Percentiles rank a stretch among this genome's conserved stretches.
Evolutionary conservation across 331 rosid genomes (phyloP).

Genomic region (Dryas integrifolia): DNA sequence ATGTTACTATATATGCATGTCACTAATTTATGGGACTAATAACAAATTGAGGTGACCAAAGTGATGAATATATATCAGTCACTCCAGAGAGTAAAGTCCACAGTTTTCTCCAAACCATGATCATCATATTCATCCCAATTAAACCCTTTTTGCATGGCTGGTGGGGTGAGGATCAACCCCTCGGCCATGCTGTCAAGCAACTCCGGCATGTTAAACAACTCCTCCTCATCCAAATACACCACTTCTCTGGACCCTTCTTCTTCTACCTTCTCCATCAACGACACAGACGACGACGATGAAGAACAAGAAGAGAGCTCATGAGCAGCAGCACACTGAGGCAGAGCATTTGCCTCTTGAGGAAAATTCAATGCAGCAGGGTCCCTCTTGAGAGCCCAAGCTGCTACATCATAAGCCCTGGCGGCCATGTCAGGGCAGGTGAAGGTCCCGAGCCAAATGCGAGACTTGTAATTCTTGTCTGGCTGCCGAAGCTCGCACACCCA

Average conservation of each 20-base stretch:
- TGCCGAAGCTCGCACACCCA: constrained; percentile 74
- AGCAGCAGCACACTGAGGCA: constrained; percentile 37
- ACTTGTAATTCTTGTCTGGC: constrained; percentile 32
- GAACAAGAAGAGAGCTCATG: too few species aligned
- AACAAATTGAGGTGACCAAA: too few species aligned
- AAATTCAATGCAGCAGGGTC: constrained; percentile 48
- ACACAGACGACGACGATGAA: too few species aligned
- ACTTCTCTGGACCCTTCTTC: constrained; percentile 11
- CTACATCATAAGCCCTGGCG: constrained; percentile 66
- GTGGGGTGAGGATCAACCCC: constrained; percentile 73
- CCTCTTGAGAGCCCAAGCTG: constrained; percentile 52
- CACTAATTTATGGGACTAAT: too few species aligned
- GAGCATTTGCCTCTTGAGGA: constrained; percentile 21
- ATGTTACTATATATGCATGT: too few species aligned
- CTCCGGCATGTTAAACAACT: constrained; percentile 63
- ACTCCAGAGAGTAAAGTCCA: constrained; percentile 43
- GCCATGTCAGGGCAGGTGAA: constrained; percentile 61
- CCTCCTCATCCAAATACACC: constrained; percentile 63
- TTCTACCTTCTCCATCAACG: background rate
- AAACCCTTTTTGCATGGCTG: constrained; percentile 57
- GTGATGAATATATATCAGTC: background rate
- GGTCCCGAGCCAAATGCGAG: constrained; percentile 67
- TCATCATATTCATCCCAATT: constrained; percentile 42
- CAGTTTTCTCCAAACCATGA: constrained; percentile 14
- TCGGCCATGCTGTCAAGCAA: constrained; percentile 70